A percentile compares a stretch with the other conserved stretches of the same genome.
phyloP scores from a whole-genome alignment of 495 filamentous ascomycete genomes.

The Podospora pseudocomata region DNA sequence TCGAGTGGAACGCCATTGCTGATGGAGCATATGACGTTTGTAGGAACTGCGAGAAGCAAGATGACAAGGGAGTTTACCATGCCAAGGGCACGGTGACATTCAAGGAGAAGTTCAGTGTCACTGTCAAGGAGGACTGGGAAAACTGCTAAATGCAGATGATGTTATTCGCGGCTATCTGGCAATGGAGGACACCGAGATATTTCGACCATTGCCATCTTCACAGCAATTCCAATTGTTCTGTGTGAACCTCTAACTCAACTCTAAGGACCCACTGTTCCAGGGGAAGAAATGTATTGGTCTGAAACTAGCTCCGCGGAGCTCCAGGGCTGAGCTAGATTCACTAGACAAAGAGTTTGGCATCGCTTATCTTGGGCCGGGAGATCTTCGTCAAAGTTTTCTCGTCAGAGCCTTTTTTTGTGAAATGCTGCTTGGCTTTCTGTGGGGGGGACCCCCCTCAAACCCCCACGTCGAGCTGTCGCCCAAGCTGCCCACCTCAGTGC shows the following conservation, averaged over 20 bases:
- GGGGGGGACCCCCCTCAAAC: neutral
- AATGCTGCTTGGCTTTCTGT: neutral
- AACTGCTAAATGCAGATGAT: neutral
- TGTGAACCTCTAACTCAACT: neutral
- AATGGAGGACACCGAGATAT: too few species aligned
- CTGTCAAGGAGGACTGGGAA: neutral
- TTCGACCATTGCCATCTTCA: neutral
- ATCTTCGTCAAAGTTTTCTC: neutral
- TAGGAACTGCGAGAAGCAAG: too few species aligned
- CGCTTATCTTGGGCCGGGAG: neutral
- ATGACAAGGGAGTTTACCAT: neutral
- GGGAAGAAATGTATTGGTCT: neutral
- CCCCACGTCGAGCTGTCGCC: constrained; percentile 24
- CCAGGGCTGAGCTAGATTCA: neutral
- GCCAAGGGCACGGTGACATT: neutral
- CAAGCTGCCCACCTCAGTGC: constrained; percentile 17
- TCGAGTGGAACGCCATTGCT: neutral
- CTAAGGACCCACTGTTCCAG: neutral
- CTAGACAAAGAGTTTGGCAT: neutral
- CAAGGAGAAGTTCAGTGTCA: neutral
- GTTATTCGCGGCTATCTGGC: neutral
- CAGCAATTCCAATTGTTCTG: neutral
- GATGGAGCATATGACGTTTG: neutral
- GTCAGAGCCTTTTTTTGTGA: neutral
- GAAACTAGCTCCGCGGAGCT: neutral